Evolutionary conservation across 140 eudicot genomes (phyloP).

Genomic region (Stevia rebaudiana): DNA sequence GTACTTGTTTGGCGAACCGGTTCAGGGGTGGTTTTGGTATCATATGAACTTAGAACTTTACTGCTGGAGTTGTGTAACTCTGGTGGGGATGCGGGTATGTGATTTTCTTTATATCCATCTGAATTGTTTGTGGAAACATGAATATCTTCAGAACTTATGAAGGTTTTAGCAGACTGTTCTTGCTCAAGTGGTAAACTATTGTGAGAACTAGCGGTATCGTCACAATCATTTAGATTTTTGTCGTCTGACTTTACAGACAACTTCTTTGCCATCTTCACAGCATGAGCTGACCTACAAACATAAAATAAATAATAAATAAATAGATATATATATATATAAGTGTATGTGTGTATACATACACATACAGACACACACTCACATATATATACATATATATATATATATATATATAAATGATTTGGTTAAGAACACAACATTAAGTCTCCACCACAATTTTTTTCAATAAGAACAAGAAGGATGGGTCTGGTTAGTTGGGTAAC

Average conservation of each 20-base stretch:
- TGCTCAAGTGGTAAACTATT: conserved; percentile 88
- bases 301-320: conserved; percentile 5
- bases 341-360: no score
- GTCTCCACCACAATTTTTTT: neutral
- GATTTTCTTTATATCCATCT: conserved; percentile 30
- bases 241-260: conserved; percentile 72
- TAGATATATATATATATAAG: no score
- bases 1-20: conserved; percentile 36
- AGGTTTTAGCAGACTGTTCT: conserved; percentile 69
- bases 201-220: conserved; percentile 65
- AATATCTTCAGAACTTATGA: conserved; percentile 76
- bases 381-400: no score
- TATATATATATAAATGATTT: no score
- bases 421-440: neutral
- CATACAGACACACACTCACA: no score
- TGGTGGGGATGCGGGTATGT: conserved; percentile 19
- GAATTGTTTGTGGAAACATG: conserved; percentile 27
- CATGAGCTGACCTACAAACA: conserved; percentile 76
- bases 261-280: conserved; percentile 72
- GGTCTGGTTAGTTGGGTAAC: neutral
- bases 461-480: neutral
- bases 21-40: conserved; percentile 33
- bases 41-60: conserved; percentile 34
- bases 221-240: conserved; percentile 54
- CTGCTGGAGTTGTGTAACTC: conserved; percentile 26